A percentile compares a stretch with the other conserved stretches of the same genome.
Conservation (phyloP, 2,329 filamentous ascomycete species). For the Arthrocladium fulminans region DNA sequence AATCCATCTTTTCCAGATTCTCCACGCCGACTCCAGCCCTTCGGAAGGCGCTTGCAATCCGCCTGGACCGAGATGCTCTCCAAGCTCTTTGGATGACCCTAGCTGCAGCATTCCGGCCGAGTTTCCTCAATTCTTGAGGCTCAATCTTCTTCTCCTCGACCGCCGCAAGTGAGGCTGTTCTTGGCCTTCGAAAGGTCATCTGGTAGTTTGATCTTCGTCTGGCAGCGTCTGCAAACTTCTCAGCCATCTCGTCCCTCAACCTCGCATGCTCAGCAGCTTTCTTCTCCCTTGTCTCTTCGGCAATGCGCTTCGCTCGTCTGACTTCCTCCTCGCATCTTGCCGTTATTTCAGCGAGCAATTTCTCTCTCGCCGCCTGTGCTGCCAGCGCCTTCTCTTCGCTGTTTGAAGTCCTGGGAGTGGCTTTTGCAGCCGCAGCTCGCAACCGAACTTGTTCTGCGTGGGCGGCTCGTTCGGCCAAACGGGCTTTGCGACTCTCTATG, state of each 20-base stretch:
- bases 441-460: conserved; percentile 58
- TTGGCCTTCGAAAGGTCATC: conserved; percentile 40
- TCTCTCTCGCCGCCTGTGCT: conserved; percentile 55
- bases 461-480: conserved; percentile 54
- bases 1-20: conserved; percentile 37
- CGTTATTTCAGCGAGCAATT: conserved; percentile 54
- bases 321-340: conserved; percentile 60
- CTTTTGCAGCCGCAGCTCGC: conserved; percentile 54
- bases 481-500: conserved; percentile 54
- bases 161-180: conserved; percentile 43
- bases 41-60: conserved; percentile 43
- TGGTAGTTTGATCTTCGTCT: conserved; percentile 44
- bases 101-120: conserved; percentile 46
- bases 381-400: conserved; percentile 55
- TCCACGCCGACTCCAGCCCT: not conserved
- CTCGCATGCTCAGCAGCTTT: conserved; percentile 54
- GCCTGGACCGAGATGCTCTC: conserved; percentile 43
- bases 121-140: conserved; percentile 27
- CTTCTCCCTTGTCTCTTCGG: conserved; percentile 56
- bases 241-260: conserved; percentile 53
- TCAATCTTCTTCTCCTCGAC: conserved; percentile 36
- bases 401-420: conserved; percentile 46
- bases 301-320: conserved; percentile 55
- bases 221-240: conserved; percentile 56
- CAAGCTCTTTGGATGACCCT: conserved; percentile 51